Evolutionary conservation across 163 green algal species (phyloP), one percentile per base, ranked within the genome.

Genomic region (Scenedesmus sp.): DNA sequence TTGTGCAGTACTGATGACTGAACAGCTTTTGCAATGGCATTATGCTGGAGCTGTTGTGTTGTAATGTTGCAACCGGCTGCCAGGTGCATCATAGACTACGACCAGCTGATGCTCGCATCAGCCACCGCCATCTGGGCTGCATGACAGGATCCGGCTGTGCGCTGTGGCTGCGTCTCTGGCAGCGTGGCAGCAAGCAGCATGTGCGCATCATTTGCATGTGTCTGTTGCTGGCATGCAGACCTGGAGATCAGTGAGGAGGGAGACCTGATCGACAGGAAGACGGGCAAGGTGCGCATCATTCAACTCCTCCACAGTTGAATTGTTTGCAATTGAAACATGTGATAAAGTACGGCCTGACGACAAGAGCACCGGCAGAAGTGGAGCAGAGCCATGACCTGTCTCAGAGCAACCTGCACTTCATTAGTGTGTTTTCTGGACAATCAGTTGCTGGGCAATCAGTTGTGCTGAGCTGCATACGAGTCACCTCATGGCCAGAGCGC

Each of bases 251-350:
- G 24, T 95, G 97, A 33, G 2, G 78, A 86, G 20, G 87, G 87
- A 1, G 97, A 86, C 40, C 44, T 91, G 37, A 72, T 91, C 96
- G 99, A 91, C 61, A 72, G 22, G 95, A 97, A n/a, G 26, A 87
- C 87, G 3, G 87, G 87, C 20, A 98, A 96, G 72, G 93, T 95
- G 18, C 5, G 65, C 26, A 40, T n/a, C n/a, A 18, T 40, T 40
- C 15, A 24, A 24, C 13, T 0, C n/a, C n/a, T n/a, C n/a, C n/a
- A n/a, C n/a, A n/a, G n/a, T n/a, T n/a, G n/a, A n/a, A n/a, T n/a
- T n/a, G n/a, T n/a, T n/a, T n/a, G n/a, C n/a, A n/a, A n/a, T n/a
- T n/a, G n/a, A n/a, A n/a, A n/a, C n/a, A n/a, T n/a, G n/a, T n/a
- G n/a, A n/a, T n/a, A n/a, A n/a, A n/a, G n/a, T n/a, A n/a, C n/a